Base-by-base conservation (phyloP, 768 basidiomycete species). In the Suillus hirtellus region DNA sequence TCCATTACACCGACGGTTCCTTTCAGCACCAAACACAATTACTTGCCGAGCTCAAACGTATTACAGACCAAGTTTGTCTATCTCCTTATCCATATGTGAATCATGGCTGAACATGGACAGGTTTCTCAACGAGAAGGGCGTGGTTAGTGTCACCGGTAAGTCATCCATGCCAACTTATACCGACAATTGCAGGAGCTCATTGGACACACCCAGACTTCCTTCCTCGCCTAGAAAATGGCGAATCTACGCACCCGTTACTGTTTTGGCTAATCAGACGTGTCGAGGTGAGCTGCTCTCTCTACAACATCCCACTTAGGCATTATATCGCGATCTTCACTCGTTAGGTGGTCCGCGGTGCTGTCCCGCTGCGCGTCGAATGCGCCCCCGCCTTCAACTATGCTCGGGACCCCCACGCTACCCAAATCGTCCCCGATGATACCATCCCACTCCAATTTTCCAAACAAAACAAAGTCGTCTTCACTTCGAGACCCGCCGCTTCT, bases 371-470 rank as follows among this genome's bases (percentile, higher is more conserved):
- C 63, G 83, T 98, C 75, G 93, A 99, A 78, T 95, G 93, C 69
- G 94, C 93, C 0, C 96, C 96, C 0, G 96, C 95, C 0, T 99
- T 99, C 86, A 89, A 97, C 75, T 99, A 99, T 69, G 95, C 94
- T 0, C 83, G 90, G 14, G 83, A 87, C 55, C 56, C 80, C 2
- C 96, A 99, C 74, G 84, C 80, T 9, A 90, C 90, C 1, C 73
- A 80, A 35, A 79, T 87, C 67, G 66, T 86, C 60, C 70, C 78
- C 19, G 86, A 89, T 69, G 67, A 81, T 70, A 78, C 83, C 54
- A 54, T 80, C 75, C 56, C 56, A 10, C 56, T 27, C 40, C 67
- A 76, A 35, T 76, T 60, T 6, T 66, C 66, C n/a, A 67, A 68
- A 27, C 86, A 86, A 53, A 74, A 82, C 44, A 91, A 88, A 65